These are phyloP conservation scores for Echites panduratus DNA, from an alignment of 257 asterid genomes.

Conservation along the genomic window DNA sequence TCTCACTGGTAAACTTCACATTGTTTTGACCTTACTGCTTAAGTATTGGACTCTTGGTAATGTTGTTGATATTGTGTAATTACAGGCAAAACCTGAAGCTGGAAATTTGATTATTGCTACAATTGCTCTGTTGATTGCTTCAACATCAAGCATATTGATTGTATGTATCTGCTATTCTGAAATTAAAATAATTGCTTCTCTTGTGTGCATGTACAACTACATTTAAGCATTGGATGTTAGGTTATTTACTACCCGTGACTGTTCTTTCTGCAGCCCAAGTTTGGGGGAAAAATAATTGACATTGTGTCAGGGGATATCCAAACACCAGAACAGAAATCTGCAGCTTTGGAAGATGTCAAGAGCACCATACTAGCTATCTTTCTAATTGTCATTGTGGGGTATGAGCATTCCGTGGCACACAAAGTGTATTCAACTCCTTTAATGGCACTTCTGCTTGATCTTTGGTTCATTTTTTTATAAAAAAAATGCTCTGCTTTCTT, in stretches of 20 bases:
- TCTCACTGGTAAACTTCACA: conserved; percentile 56
- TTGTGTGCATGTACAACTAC: conserved; percentile 6
- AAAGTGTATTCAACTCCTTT: neutral
- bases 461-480: neutral
- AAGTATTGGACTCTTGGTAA: neutral
- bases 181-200: neutral
- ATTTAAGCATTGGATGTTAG: neutral
- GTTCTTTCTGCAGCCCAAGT: conserved; percentile 51
- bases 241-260: neutral
- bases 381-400: conserved; percentile 64
- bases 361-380: conserved; percentile 51
- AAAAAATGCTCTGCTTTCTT: conserved; percentile 23
- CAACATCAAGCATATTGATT: conserved; percentile 67
- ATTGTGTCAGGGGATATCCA: conserved; percentile 60
- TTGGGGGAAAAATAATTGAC: conserved; percentile 72
- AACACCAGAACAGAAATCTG: conserved; percentile 57
- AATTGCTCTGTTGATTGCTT: conserved; percentile 62
- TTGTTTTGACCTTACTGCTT: conserved; percentile 7
- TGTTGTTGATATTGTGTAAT: conserved; percentile 19
- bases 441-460: conserved; percentile 6
- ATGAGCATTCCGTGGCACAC: conserved; percentile 9
- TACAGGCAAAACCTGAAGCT: conserved; percentile 83
- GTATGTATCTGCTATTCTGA: conserved; percentile 34
- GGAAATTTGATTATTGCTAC: conserved; percentile 57
- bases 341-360: conserved; percentile 58